Base-by-base conservation (phyloP, 306 rosid species). In the Carpinus viminea region DNA sequence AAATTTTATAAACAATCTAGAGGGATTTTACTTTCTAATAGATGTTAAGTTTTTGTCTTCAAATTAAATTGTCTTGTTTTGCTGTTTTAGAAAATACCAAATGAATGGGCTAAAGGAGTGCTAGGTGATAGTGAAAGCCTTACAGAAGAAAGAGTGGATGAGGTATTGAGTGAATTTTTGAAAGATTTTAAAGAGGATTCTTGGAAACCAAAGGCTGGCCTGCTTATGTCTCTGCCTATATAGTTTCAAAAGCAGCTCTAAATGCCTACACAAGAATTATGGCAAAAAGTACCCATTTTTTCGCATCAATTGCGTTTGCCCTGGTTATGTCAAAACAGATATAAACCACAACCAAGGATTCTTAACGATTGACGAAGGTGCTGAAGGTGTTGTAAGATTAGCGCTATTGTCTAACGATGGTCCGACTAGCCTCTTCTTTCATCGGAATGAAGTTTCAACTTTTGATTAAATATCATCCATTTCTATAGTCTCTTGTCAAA, bases 221-320 rank as follows among this genome's bases (percentile, higher is more conserved):
- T 0, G 12, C 7, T 26, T 0, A 0, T 52, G 0, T 16, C 12
- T 4, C 75, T 74, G 46, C 64, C 12, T 80, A 80, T 20, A 66
- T 0, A 7, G 8, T 80, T 7, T 80, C 79, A 8, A 74, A 80
- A 73, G 78, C 83, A 11, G n/a, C 74, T 43, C 0, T 79, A 31
- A 73, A 62, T 64, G 70, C 83, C 1, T 80, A 74, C 51, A 80
- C 83, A 15, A 80, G 83, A 36, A 47, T 80, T 48, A 26, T 80
- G 8, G 76, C 76, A 16, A 46, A 54, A 80, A 57, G 31, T 46
- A 46, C 53, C 76, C 66, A 1, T 18, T 4, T 18, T 54, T 80
- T 16, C 53, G n/a, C 1, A 41, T 80, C 64, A 80, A 80, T 34
- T 45, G 46, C 0, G 18, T 75, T 16, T 24, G 45, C 20, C 81